These are phyloP conservation scores for Taiozyma sp. DNA, from an alignment of 1,139 yeast species.

Conservation along the genomic window DNA sequence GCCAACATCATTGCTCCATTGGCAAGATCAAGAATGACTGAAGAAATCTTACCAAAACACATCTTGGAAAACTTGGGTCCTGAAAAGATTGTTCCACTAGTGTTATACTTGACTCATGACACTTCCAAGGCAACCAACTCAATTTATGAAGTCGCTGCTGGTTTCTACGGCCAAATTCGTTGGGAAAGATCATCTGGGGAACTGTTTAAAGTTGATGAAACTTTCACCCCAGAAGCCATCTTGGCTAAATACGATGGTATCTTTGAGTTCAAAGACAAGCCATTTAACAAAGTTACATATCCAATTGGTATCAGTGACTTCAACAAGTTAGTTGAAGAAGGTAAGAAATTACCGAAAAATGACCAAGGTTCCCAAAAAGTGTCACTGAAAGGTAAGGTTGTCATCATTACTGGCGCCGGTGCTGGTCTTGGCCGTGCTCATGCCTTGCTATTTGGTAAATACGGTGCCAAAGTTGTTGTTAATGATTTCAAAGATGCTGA, in stretches of 20 bases:
- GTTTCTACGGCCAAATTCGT: slow-evolving; percentile 85
- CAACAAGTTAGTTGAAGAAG: slow-evolving; percentile 46
- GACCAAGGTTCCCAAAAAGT: slow-evolving; percentile 49
- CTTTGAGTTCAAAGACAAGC: slow-evolving; percentile 53
- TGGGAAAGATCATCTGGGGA: slow-evolving; percentile 95
- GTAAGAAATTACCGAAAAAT: slow-evolving; percentile 46
- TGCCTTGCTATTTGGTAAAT: slow-evolving; percentile 78
- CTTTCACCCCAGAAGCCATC: slow-evolving; percentile 84
- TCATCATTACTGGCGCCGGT: slow-evolving; percentile 93
- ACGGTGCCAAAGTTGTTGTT: slow-evolving; percentile 94
- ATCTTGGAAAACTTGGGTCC: slow-evolving; percentile 78
- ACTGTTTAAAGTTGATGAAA: slow-evolving; percentile 70
- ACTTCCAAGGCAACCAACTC: slow-evolving; percentile 56
- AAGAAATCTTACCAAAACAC: slow-evolving; percentile 80
- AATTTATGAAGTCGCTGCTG: slow-evolving; percentile 91
- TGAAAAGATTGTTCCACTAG: slow-evolving; percentile 87
- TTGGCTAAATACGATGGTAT: slow-evolving; percentile 65
- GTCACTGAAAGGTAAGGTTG: slow-evolving; percentile 78
- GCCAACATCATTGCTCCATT: slow-evolving; percentile 91
- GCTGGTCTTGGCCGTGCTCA: slow-evolving; percentile 93
- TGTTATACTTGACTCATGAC: slow-evolving; percentile 74
- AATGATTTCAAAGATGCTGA: slow-evolving; percentile 83
- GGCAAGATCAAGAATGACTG: slow-evolving; percentile 97
- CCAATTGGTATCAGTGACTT: slow-evolving; percentile 66
- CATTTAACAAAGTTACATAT: slow-evolving; percentile 54